A percentile compares a stretch with the other conserved stretches of the same genome.
Conservation (phyloP, 176 grass and related monocot genomes). For the Paspalum notatum region DNA sequence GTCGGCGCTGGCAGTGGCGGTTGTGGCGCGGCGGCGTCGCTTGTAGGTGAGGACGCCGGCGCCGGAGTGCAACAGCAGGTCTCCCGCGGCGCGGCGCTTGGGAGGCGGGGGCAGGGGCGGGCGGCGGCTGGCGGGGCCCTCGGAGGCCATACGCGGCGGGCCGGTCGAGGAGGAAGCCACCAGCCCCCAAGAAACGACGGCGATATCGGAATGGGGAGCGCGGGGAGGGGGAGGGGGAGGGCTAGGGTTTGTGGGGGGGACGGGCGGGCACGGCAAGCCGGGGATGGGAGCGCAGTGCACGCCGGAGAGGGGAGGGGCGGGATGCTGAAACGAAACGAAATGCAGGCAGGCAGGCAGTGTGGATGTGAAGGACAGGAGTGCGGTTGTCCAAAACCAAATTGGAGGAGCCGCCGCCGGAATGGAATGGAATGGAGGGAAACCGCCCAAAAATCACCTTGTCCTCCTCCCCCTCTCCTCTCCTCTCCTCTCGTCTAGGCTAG, state of each 20-base stretch:
- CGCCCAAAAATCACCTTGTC: no score
- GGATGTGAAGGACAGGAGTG: no score
- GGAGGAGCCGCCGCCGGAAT: no score
- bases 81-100: slow-evolving; percentile 29
- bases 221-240: not conserved
- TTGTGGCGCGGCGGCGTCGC: slow-evolving; percentile 37
- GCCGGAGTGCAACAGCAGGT: not conserved
- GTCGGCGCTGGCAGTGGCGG: not conserved
- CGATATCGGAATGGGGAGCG: not conserved
- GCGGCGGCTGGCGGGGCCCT: slow-evolving; percentile 25
- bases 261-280: not conserved
- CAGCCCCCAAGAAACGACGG: not conserved
- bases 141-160: slow-evolving; percentile 30
- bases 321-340: not conserved
- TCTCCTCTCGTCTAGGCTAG: no score
- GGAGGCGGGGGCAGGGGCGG: slow-evolving; percentile 15
- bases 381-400: no score
- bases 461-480: no score
- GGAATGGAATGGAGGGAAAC: no score
- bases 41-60: slow-evolving; percentile 53
- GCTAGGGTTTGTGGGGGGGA: slow-evolving; percentile 36
- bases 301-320: not conserved
- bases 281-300: not conserved
- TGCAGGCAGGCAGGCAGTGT: no score
- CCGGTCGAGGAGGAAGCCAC: not conserved